Evolutionary conservation across 73 alveolate species (phyloP), one percentile per base, ranked within the genome.

Genomic region (Uronychia binucleata): DNA sequence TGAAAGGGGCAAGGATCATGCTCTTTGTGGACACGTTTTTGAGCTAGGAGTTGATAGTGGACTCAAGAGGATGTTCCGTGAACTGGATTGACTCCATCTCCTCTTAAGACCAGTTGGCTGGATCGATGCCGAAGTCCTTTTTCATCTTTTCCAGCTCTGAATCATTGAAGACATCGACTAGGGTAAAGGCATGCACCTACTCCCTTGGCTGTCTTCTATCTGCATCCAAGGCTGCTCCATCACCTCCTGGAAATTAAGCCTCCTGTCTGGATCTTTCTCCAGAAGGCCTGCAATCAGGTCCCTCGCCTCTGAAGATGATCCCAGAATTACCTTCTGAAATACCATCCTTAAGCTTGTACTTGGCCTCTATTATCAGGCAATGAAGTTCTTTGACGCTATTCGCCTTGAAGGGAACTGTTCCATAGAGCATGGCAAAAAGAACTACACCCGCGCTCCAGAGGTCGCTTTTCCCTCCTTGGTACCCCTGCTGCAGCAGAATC

Each of bases 381-480:
- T 88, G 83, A 26, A 94, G 59, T 0, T 77, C 89, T 67, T 84
- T 31, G 0, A 92, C 84, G 28, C 77, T 94, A 27, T 91, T 93
- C 30, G 95, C 97, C 34, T 97, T 96, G 85, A 97, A 97, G 34
- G 99, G 99, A 81, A 97, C 88, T 46, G 86, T 89, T 32, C 95
- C 83, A 74, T 97, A 93, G 77, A 96, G 92, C 84, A 97, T 86
- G 89, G 96, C 99, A 85, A 96, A 97, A 28, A 97, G 88, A 31
- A 97, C 96, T 86, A 98, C 95, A 1, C 99, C 99, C 74, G 96
- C 81, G 75, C 98, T 96, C 99, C 99, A 97, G 14, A 97, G 95
- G 86, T 97, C 99, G 81, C 99, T 94, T 85, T 95, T 96, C 57
- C 88, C 94, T 79, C 90, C 83, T 75, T 97, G 98, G 86, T 97